These are phyloP conservation scores for Coemansia sp. DNA, from an alignment of 192 early-diverging fungal genomes.

Conservation along the genomic window DNA sequence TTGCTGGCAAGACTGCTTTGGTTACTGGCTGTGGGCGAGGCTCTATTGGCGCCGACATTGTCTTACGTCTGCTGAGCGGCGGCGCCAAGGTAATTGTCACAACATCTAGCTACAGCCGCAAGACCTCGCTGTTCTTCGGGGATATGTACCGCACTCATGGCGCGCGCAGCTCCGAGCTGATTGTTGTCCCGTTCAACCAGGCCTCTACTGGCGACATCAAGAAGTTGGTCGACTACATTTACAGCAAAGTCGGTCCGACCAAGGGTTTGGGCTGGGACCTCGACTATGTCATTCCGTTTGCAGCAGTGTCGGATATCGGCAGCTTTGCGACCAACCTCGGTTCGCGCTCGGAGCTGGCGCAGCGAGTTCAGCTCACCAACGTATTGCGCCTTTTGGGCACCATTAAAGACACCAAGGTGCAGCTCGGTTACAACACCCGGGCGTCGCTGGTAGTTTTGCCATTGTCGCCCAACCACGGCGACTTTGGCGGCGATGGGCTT, in stretches of 20 bases:
- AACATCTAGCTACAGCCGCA: conserved; percentile 78
- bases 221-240: conserved; percentile 86
- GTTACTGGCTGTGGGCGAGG: conserved; percentile 88
- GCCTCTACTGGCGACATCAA: conserved; percentile 79
- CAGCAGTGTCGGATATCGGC: conserved; percentile 88
- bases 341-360: conserved; percentile 86
- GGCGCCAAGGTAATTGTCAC: conserved; percentile 91
- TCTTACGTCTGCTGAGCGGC: conserved; percentile 83
- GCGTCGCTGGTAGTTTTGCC: conserved; percentile 88
- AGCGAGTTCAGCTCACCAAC: conserved; percentile 95
- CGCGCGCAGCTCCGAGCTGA: conserved; percentile 78
- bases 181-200: conserved; percentile 94
- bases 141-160: conserved; percentile 86
- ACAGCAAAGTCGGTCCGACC: conserved; percentile 54
- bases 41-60: conserved; percentile 87
- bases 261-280: conserved; percentile 88
- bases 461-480: conserved; percentile 95
- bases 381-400: conserved; percentile 81
- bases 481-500: conserved; percentile 89
- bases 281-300: conserved; percentile 94
- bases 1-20: conserved; percentile 77
- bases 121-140: conserved; percentile 82
- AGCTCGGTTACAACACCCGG: conserved; percentile 73
- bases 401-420: conserved; percentile 81
- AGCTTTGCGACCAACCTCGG: conserved; percentile 84